Evolutionary conservation across 305 asterid genomes (phyloP).

Genomic region (Solanum hybrid): DNA sequence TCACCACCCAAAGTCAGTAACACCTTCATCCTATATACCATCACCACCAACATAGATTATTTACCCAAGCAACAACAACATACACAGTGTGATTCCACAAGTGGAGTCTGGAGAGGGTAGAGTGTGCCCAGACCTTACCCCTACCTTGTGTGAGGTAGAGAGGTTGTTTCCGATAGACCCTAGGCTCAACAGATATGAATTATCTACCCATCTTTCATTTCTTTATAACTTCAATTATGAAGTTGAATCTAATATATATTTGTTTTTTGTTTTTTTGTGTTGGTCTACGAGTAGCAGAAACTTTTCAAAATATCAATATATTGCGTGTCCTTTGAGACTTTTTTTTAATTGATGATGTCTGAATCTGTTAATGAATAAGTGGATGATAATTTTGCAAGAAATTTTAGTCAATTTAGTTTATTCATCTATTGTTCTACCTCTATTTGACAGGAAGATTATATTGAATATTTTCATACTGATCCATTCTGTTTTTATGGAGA

Average conservation of each 20-base stretch:
- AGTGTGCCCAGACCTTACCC: neutral
- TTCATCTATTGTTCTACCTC: neutral
- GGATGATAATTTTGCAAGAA: neutral
- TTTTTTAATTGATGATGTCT: neutral
- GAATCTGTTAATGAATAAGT: neutral
- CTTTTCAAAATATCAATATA: neutral
- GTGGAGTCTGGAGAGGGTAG: neutral
- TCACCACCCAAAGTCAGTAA: neutral
- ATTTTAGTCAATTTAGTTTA: neutral
- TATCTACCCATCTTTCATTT: neutral
- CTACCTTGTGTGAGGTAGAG: neutral
- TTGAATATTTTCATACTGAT: neutral
- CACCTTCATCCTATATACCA: neutral
- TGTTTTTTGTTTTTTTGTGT: neutral
- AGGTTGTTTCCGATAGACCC: neutral
- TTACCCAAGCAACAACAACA: neutral
- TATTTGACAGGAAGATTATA: neutral
- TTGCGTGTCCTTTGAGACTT: neutral
- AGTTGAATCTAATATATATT: neutral
- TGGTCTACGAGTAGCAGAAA: neutral
- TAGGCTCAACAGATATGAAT: neutral
- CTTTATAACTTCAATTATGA: neutral
- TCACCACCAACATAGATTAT: neutral
- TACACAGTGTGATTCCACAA: neutral
- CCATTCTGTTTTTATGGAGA: neutral